Conservation (phyloP, 768 basidiomycete genomes). For the Termitomyces sp. region DNA sequence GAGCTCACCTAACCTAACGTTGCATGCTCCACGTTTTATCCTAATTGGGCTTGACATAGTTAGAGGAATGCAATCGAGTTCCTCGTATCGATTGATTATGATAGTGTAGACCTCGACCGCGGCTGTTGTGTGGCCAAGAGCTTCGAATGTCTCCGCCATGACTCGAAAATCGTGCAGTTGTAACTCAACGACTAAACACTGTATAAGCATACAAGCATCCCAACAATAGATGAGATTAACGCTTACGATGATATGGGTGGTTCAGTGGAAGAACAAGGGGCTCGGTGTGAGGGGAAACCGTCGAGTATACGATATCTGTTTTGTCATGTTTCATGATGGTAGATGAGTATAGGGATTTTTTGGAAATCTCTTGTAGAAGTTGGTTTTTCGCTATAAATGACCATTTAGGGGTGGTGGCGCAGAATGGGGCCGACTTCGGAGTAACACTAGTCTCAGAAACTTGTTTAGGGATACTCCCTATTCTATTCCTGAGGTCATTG, state of each 20-base stretch:
- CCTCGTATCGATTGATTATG: conserved; percentile 1
- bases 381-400: background rate
- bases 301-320: too few relatives aligned
- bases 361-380: background rate
- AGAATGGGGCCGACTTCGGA: background rate
- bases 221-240: background rate
- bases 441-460: background rate
- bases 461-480: background rate
- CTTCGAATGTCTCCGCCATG: conserved; percentile 1
- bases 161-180: background rate
- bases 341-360: background rate
- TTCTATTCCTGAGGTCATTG: too few relatives aligned
- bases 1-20: background rate
- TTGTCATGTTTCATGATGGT: background rate
- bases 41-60: background rate
- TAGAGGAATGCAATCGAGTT: background rate
- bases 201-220: background rate
- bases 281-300: background rate
- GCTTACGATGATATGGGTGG: background rate
- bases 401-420: conserved; percentile 4
- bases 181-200: background rate
- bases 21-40: background rate
- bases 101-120: background rate
- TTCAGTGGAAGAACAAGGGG: background rate
- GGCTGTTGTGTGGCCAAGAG: background rate